Percentiles rank a stretch among this genome's conserved stretches.
Conservation (phyloP, 73 alveolate species). For the Paramecium octaurelia region DNA sequence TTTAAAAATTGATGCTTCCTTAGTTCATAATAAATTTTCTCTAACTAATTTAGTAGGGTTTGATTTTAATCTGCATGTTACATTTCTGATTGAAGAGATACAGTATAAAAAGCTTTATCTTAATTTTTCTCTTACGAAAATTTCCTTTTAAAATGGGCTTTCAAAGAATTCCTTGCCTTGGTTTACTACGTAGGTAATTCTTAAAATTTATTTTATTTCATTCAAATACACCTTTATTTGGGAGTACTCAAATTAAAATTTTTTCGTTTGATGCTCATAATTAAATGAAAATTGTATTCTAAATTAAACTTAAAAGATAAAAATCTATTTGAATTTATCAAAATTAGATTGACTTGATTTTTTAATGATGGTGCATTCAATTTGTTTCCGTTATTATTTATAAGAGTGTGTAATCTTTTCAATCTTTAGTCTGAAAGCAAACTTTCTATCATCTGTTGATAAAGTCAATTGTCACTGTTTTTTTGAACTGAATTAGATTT, state of each 20-base stretch:
- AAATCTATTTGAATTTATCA: neutral
- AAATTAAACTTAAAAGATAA: too few species aligned
- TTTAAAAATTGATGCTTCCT: conserved; percentile 43
- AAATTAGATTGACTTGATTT: neutral
- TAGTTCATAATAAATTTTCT: conserved; percentile 53
- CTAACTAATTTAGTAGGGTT: conserved; percentile 3
- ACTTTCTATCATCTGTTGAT: neutral
- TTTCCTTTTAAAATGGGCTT: neutral
- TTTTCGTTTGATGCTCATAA: too few species aligned
- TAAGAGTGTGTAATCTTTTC: neutral
- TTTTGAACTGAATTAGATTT: neutral
- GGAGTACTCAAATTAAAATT: too few species aligned
- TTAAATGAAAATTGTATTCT: too few species aligned
- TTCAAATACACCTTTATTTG: neutral
- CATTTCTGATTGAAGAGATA: neutral
- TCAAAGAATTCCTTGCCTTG: neutral
- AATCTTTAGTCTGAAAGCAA: neutral
- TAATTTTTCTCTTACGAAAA: neutral
- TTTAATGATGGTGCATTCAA: neutral
- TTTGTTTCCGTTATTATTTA: neutral
- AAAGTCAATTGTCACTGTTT: neutral
- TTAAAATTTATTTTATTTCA: neutral
- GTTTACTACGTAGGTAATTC: conserved; percentile 4
- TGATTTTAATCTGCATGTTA: neutral
- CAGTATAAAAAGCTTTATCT: neutral